A percentile compares a stretch with the other conserved stretches of the same genome.
Evolutionary conservation across 257 asterid genomes (phyloP).

Genomic region (Capsicum pubescens): DNA sequence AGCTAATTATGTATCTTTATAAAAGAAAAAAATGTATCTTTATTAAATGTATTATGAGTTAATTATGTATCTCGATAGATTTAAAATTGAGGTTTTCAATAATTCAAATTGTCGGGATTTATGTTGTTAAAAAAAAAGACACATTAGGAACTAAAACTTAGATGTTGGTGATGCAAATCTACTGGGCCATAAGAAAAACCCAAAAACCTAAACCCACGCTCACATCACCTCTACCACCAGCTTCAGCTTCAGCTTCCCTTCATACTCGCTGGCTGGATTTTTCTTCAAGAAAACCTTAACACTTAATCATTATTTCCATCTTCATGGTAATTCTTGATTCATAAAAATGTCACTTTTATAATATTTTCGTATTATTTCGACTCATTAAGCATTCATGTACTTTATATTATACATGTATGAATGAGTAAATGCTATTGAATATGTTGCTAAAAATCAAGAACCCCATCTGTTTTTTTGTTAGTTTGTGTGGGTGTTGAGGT

Average conservation of each 20-base stretch:
- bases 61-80: too few relatives aligned
- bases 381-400: background rate
- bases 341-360: background rate
- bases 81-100: too few relatives aligned
- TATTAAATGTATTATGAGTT: too few relatives aligned
- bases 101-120: too few relatives aligned
- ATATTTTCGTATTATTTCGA: background rate
- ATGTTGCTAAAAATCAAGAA: background rate
- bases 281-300: background rate
- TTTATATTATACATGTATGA: background rate
- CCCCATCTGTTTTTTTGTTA: background rate
- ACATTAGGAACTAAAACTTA: too few relatives aligned
- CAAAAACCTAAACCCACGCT: conserved; percentile 11
- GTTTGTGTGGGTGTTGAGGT: background rate
- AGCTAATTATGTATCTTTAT: too few relatives aligned
- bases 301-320: background rate
- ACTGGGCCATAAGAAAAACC: conserved; percentile 19
- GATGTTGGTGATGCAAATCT: background rate
- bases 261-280: background rate
- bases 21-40: too few relatives aligned
- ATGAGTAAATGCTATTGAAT: background rate
- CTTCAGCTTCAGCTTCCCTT: background rate
- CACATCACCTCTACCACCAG: conserved; percentile 13
- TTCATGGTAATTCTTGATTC: background rate
- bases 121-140: too few relatives aligned